phyloP scores from a whole-genome alignment of 768 basidiomycete genomes.

The Crassisporium funariophilum region DNA sequence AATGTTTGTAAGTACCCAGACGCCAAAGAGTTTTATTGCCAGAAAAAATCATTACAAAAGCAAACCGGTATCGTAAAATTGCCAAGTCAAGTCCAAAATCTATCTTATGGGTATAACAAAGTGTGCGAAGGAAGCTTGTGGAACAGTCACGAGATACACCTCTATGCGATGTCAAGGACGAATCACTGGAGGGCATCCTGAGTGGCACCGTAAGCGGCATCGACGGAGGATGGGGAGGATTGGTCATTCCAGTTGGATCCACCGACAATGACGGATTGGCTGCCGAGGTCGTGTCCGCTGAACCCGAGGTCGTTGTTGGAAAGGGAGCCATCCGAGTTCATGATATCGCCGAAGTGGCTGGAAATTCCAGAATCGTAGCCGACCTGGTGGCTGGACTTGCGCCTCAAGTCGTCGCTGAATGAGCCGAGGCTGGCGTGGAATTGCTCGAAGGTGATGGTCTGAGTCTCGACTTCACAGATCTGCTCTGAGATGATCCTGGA shows the following conservation, averaged over 20 bases:
- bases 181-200: slow-evolving; percentile 21
- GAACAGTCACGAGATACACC: no score
- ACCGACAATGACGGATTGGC: slow-evolving; percentile 33
- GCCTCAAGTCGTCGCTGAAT: slow-evolving; percentile 42
- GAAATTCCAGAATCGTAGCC: slow-evolving; percentile 41
- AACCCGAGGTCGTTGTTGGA: slow-evolving; percentile 41
- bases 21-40: background rate
- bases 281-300: slow-evolving; percentile 38
- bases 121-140: no score
- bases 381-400: slow-evolving; percentile 35
- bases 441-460: slow-evolving; percentile 46
- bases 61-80: background rate
- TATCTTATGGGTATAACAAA: no score
- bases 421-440: slow-evolving; percentile 35
- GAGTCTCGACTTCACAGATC: slow-evolving; percentile 52
- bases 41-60: background rate
- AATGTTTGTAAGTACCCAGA: no score
- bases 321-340: slow-evolving; percentile 38
- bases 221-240: slow-evolving; percentile 31
- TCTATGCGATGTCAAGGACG: background rate
- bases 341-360: slow-evolving; percentile 33
- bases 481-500: slow-evolving; percentile 45
- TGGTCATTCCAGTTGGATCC: slow-evolving; percentile 43
- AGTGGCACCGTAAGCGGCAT: slow-evolving; percentile 34
- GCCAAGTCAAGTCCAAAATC: no score